Conservation (phyloP, 768 basidiomycete genomes). For the Mycena latifolia region DNA sequence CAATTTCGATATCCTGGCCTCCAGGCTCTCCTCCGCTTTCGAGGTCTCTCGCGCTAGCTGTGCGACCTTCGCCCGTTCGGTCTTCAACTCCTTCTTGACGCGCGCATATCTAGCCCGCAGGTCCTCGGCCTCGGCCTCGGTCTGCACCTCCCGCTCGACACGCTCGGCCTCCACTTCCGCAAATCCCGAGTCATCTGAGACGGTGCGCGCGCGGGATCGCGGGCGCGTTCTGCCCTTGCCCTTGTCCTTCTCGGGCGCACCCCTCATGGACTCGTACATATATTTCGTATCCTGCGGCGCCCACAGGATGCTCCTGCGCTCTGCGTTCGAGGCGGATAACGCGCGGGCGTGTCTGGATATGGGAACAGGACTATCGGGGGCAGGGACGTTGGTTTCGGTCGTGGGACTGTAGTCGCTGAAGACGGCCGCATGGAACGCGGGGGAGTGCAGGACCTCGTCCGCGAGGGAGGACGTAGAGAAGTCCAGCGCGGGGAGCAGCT, state of each 20-base stretch:
- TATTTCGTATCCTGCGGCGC: conserved; percentile 13
- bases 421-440: conserved; percentile 5
- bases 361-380: not conserved
- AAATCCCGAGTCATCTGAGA: conserved; percentile 16
- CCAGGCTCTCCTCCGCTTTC: not conserved
- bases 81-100: conserved; percentile 5
- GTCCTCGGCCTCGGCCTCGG: not conserved
- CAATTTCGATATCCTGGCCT: not conserved
- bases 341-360: conserved; percentile 8
- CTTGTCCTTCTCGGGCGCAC: not conserved
- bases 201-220: not conserved
- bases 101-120: conserved; percentile 1
- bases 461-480: conserved; percentile 25
- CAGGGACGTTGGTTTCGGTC: not conserved
- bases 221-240: conserved; percentile 18
- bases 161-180: not conserved
- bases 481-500: conserved; percentile 21
- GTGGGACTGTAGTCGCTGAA: not conserved
- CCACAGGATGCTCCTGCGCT: conserved; percentile 31
- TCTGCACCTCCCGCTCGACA: conserved; percentile 23
- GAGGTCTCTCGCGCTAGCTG: not conserved
- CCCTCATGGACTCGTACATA: not conserved
- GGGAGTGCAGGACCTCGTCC: conserved; percentile 23
- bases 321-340: conserved; percentile 2
- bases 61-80: conserved; percentile 7